A percentile compares a stretch with the other conserved stretches of the same genome.
phyloP scores from a whole-genome alignment of 768 basidiomycete genomes.

The Russula olivacea region DNA sequence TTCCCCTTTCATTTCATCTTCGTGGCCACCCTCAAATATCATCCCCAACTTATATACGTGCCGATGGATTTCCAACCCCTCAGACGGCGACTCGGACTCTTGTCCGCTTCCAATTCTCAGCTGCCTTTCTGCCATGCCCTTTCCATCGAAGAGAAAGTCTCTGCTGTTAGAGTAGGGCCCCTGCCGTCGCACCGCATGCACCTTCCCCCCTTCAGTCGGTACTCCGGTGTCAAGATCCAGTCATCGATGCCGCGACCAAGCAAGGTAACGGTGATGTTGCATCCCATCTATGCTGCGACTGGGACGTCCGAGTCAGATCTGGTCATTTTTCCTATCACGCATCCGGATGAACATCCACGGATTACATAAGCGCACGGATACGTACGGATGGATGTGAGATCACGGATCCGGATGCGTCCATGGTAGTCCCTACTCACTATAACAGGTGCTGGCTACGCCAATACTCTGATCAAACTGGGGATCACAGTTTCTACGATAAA shows the following conservation, averaged over 20 bases:
- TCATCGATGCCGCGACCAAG: slow-evolving; percentile 40
- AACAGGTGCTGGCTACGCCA: no score
- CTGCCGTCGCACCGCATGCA: slow-evolving; percentile 43
- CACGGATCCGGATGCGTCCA: no score
- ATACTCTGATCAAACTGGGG: no score
- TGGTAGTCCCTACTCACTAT: no score
- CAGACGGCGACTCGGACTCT: no score
- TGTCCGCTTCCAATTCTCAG: neutral
- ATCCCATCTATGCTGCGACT: slow-evolving; percentile 49
- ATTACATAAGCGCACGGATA: no score
- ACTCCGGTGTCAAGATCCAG: slow-evolving; percentile 38
- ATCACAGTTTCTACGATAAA: slow-evolving; percentile 28
- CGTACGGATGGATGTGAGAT: no score
- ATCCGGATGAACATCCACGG: no score
- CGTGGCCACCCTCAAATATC: neutral
- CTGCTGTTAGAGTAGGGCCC: slow-evolving; percentile 48
- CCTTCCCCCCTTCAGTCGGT: slow-evolving; percentile 41
- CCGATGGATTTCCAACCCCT: slow-evolving; percentile 1
- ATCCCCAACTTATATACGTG: neutral
- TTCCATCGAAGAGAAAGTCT: slow-evolving; percentile 35
- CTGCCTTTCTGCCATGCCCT: slow-evolving; percentile 24
- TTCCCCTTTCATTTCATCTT: no score
- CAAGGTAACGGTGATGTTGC: slow-evolving; percentile 33
- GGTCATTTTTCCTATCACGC: neutral
- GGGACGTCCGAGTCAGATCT: slow-evolving; percentile 37